Evolutionary conservation across 2,329 filamentous ascomycete genomes (phyloP).

Genomic region (Aureobasidium sp.): DNA sequence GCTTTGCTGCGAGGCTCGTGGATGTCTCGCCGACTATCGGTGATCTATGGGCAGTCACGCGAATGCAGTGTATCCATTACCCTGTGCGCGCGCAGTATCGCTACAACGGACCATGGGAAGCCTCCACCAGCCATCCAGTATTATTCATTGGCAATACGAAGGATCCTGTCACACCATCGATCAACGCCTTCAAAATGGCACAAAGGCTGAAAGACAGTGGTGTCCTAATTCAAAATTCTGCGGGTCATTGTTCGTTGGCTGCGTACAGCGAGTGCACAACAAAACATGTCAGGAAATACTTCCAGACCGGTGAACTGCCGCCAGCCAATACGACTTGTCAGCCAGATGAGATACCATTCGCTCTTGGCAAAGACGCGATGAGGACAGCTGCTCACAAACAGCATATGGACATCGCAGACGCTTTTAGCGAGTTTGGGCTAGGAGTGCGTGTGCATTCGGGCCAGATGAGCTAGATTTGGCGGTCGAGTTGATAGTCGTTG

Average conservation of each 20-base stretch:
- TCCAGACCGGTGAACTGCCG: background rate
- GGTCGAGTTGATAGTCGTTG: too few species aligned
- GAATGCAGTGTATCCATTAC: slow-evolving; percentile 29
- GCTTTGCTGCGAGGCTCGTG: slow-evolving; percentile 23
- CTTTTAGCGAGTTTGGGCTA: background rate
- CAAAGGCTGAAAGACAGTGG: slow-evolving; percentile 35
- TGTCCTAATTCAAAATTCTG: slow-evolving; percentile 38
- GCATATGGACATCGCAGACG: background rate
- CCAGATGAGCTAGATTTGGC: background rate
- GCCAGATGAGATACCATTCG: background rate
- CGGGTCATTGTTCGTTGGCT: slow-evolving; percentile 25
- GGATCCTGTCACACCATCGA: slow-evolving; percentile 54
- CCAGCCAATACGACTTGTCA: background rate
- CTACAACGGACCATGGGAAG: slow-evolving; percentile 19
- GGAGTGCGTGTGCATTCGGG: background rate
- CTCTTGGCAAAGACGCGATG: background rate
- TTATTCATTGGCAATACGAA: slow-evolving; percentile 51
- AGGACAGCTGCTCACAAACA: background rate
- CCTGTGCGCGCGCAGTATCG: background rate
- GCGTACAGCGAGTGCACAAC: background rate
- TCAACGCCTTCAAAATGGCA: slow-evolving; percentile 39
- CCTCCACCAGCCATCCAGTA: slow-evolving; percentile 46
- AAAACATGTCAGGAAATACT: background rate
- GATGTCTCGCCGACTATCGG: slow-evolving; percentile 28
- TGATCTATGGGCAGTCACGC: slow-evolving; percentile 32